A percentile compares a stretch with the other conserved stretches of the same genome.
Conservation (phyloP, 1,139 yeast species). For the Lodderomyces margitis region DNA sequence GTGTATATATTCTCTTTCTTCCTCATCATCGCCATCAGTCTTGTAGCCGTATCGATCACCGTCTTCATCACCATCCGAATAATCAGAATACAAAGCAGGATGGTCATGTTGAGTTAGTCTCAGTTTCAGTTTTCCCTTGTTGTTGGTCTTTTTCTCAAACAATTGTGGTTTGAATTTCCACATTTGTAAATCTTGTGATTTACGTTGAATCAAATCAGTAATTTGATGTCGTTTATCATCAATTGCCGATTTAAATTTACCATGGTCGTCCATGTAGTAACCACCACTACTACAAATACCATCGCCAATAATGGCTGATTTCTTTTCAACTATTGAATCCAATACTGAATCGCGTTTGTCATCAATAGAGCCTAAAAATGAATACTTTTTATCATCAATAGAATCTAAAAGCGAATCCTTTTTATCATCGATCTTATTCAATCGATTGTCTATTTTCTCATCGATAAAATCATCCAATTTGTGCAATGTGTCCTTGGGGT, state of each 20-base stretch:
- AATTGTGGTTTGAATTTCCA: slow-evolving; percentile 16
- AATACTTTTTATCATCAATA: slow-evolving; percentile 12
- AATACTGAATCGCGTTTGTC: slow-evolving; percentile 9
- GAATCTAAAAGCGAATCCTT: slow-evolving; percentile 16
- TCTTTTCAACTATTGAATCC: slow-evolving; percentile 8
- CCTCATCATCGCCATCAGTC: slow-evolving; percentile 5
- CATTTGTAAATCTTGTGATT: slow-evolving; percentile 5
- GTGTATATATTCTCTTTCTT: slow-evolving; percentile 4
- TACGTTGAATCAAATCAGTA: slow-evolving; percentile 10
- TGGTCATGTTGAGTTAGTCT: background rate
- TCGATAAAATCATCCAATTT: slow-evolving; percentile 23
- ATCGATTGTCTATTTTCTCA: slow-evolving; percentile 13
- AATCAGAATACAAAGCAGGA: background rate
- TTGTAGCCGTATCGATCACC: slow-evolving; percentile 4
- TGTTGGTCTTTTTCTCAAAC: slow-evolving; percentile 13
- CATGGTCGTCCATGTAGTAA: no score
- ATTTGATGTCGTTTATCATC: slow-evolving; percentile 13
- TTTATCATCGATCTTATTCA: slow-evolving; percentile 16
- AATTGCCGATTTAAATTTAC: background rate
- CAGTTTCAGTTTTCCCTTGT: slow-evolving; percentile 7
- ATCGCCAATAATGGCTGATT: background rate
- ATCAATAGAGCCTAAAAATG: slow-evolving; percentile 6
- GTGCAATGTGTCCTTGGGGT: slow-evolving; percentile 21
- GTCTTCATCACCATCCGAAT: slow-evolving; percentile 2
- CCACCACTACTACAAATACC: background rate